Evolutionary conservation across 495 filamentous ascomycete genomes (phyloP), one percentile per base, ranked within the genome.

Genomic region (Penicillium bovifimosum): DNA sequence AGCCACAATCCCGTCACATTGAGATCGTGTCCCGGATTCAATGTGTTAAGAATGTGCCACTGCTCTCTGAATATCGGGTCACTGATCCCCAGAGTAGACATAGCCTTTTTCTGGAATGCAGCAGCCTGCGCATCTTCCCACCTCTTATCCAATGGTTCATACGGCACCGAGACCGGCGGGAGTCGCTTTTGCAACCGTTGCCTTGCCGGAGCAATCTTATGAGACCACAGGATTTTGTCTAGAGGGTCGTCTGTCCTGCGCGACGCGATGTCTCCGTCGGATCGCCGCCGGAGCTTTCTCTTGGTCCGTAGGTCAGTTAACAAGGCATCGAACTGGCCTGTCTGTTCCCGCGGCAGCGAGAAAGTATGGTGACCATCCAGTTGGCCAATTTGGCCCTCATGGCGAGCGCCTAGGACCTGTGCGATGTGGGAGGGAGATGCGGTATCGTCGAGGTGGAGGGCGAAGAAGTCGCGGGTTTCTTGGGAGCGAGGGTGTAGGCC

Each of bases 1-100:
- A 88, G 63, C 93, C 93, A 98, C 14, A 96, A 70, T 28, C 83
- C 90, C 2, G 91, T 93, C 28, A 97, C 91, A 63, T 98, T 98
- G 39, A 98, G 77, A 67, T 97, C 92, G 69, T 97, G 88, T 10
- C 91, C 92, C 11, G 81, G 61, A 62, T 95, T 83, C 8, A 86
- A 61, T 1, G 85, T 77, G 65, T 98, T 98, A 71, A 84, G 86
- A 10, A 98, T 74, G 80, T 98, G 93, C 93, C 93, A 98, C 67
- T 98, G 93, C 38, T 93, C 86, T 13, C 77, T 69, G 69, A 96
- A 98, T 27, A 95, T 93, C 16, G 93, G 93, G 62, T 98, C 93
- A 16, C 70, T 71, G 58, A 98, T 97, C 2, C 72, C 76, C 17
- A 98, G 76, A 0, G 75, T 70, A 14, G 75, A 61, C 20, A 83